Conservation (phyloP, 352 stramenopile genomes). For the Phytophthora ramorum region DNA sequence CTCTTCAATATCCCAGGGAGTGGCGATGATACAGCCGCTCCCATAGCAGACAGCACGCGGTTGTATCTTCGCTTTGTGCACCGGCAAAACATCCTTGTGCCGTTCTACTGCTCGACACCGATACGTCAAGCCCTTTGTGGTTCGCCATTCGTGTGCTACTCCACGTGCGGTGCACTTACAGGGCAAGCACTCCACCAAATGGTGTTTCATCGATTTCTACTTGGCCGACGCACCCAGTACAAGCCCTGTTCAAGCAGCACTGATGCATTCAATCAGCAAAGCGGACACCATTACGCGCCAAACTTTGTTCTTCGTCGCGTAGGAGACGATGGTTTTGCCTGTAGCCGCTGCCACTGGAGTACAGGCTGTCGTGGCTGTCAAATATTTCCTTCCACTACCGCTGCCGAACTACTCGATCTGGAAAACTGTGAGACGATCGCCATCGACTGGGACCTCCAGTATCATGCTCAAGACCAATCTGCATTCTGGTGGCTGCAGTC, state of each 20-base stretch:
- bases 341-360: slow-evolving; percentile 62
- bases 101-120: slow-evolving; percentile 60
- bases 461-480: slow-evolving; percentile 20
- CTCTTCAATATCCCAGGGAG: slow-evolving; percentile 10
- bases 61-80: slow-evolving; percentile 60
- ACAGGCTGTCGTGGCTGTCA: slow-evolving; percentile 56
- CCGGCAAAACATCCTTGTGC: slow-evolving; percentile 44
- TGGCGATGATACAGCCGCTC: slow-evolving; percentile 9
- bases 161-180: slow-evolving; percentile 22
- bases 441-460: slow-evolving; percentile 63
- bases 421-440: slow-evolving; percentile 65
- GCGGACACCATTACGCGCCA: background rate
- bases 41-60: background rate
- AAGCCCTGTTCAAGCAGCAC: slow-evolving; percentile 2
- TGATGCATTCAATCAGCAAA: background rate
- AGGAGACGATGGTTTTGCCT: slow-evolving; percentile 49
- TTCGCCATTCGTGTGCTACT: slow-evolving; percentile 44
- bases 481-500: slow-evolving; percentile 28
- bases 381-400: slow-evolving; percentile 36
- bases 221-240: background rate
- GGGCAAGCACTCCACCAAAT: slow-evolving; percentile 44
- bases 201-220: slow-evolving; percentile 20
- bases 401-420: slow-evolving; percentile 42
- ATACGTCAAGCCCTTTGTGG: slow-evolving; percentile 43
- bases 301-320: slow-evolving; percentile 60